Base-by-base conservation (phyloP, 352 stramenopile species). In the Pythium coloratum region DNA sequence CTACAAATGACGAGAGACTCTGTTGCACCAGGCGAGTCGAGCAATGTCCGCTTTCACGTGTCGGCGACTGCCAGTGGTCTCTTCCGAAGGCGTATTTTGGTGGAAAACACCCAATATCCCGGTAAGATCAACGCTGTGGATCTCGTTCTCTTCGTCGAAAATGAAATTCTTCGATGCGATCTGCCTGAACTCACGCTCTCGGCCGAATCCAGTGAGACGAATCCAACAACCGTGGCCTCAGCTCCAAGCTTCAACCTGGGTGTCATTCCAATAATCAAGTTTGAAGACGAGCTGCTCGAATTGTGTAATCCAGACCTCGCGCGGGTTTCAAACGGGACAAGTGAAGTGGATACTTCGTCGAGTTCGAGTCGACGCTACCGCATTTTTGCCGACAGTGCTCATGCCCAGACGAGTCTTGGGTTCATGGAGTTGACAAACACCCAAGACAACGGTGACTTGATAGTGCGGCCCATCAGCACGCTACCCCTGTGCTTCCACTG, bases 21-120 rank as follows among this genome's bases (percentile, higher is more conserved):
- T 61, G 84, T 96, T 53, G 53, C 73, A 13, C 75, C 87, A 4
- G 84, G 80, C 10, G 84, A 89, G 62, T 83, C 74, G 2, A 70
- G 72, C 36, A 67, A 65, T 16, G 77, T 96, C 54, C 64, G 77
- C 18, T 94, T 96, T 56, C 69, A 67, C 12, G 67, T 95, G 12
- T 82, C 82, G 51, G 82, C 89, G 10, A 84, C 83, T 33, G 86
- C 76, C 47, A 87, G 88, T 46, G 89, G 89, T 12, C 73, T 95
- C 20, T 95, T 95, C 64, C 80, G 86, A 33, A 76, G 87, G 28
- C 84, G 86, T 13, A 90, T 96, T 42, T 68, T 95, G 49, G 78
- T 96, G 26, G 87, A 95, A 64, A 96, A 95, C 51, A 77, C 89
- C 34, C 76, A 94, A 49, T 94, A 94, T 62, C 84, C 84, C 14